Base-by-base conservation (phyloP, 495 filamentous ascomycete species). In the Daldinia vernicosa region DNA sequence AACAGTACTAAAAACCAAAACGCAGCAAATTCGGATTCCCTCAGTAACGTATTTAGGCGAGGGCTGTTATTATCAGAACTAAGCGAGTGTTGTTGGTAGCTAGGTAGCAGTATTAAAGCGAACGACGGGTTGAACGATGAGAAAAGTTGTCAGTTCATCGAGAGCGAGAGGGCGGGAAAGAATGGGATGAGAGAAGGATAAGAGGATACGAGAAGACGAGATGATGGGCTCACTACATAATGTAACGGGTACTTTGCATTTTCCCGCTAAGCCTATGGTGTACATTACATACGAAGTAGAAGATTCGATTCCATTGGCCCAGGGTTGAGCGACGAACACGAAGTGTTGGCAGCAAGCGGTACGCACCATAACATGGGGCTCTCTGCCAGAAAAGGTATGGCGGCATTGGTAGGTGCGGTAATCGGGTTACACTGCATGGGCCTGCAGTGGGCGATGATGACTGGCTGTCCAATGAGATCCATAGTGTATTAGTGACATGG, bases 101-200 rank as follows among this genome's bases (percentile, higher is more conserved):
- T 60, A 37, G 40, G 50, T 22, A 63, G 43, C 43, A 65, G 56
- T 73, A 73, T 60, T 66, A 65, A 73, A 73, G 70, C 70, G 70
- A 73, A 73, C 62, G 70, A 69, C 70, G 33, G 53, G 15, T 62
- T 61, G 32, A 53, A 35, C 57, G 70, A 73, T 69, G 70, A 63
- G 47, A 45, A 17, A 37, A 24, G 30, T 39, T 47, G 59, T 72
- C 61, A 69, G 57, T 62, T 73, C 70, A 69, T 69, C 61, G 64
- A 55, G 52, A 45, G 52, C n/a, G 52, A 62, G 32, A 54, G 35
- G 61, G 51, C 51, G 54, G 50, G 56, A 63, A 40, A 45, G 30
- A 40, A 47, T 32, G 37, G 47, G 60, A 54, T 17, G 51, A 50
- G 43, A 53, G 54, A 59, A 63, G 26, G 32, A 59, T 32, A 61